Conservation (phyloP, 805 yeast species). For the Kuraishia molischiana region DNA sequence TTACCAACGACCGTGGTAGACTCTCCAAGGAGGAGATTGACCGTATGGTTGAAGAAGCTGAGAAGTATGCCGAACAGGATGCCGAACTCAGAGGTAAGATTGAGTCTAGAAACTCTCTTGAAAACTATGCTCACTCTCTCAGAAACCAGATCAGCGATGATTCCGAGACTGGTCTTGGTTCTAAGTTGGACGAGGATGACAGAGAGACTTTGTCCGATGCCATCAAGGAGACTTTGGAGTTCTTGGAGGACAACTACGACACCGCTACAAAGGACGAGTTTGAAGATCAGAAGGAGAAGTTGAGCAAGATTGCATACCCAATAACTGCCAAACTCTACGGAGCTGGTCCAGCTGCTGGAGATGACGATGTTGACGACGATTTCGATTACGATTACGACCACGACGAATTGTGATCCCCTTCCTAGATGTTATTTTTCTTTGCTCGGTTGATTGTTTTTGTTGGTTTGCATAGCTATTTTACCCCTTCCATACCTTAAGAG, state of each 20-base stretch:
- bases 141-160: conserved; percentile 48
- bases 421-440: no score
- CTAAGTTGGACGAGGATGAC: conserved; percentile 82
- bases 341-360: conserved; percentile 35
- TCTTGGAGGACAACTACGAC: conserved; percentile 71
- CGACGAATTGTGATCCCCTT: conserved; percentile 49
- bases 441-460: no score
- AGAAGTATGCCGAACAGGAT: conserved; percentile 88
- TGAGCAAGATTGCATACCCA: conserved; percentile 80
- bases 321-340: conserved; percentile 82
- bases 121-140: conserved; percentile 79
- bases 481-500: not conserved
- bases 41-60: conserved; percentile 97
- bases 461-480: no score
- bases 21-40: conserved; percentile 89
- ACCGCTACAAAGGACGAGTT: conserved; percentile 88
- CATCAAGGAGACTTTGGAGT: conserved; percentile 61
- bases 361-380: conserved; percentile 37
- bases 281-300: conserved; percentile 81
- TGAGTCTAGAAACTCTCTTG: conserved; percentile 80
- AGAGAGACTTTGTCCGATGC: conserved; percentile 85
- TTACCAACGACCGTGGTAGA: conserved; percentile 92
- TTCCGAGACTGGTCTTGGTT: conserved; percentile 52
- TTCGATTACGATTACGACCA: conserved; percentile 42
- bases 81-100: conserved; percentile 73